phyloP scores from a whole-genome alignment of 2,329 filamentous ascomycete genomes.

The Aspergillus novoparasiticus region DNA sequence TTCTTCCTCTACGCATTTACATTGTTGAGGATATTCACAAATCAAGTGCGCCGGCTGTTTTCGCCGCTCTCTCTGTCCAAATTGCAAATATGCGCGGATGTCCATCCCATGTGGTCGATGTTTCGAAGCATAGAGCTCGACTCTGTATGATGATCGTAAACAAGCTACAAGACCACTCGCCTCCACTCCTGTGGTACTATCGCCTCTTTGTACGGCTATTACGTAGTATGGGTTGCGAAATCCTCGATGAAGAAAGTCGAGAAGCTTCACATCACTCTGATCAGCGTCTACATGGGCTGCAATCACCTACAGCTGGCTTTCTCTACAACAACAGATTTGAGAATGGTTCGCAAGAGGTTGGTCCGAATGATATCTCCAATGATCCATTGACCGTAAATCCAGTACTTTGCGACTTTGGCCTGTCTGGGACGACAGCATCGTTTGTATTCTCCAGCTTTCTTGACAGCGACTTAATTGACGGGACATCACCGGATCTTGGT shows the following conservation, averaged over 20 bases:
- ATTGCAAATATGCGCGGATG: conserved; percentile 8
- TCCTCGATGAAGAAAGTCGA: background rate
- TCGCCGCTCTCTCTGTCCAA: conserved; percentile 4
- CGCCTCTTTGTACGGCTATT: conserved; percentile 9
- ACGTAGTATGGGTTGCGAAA: conserved; percentile 1
- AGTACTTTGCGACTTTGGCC: background rate
- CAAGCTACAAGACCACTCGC: conserved; percentile 7
- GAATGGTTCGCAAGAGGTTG: background rate
- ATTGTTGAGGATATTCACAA: background rate
- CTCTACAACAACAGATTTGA: background rate
- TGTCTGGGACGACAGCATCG: background rate
- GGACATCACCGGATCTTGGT: background rate
- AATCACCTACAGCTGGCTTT: background rate
- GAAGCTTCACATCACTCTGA: background rate
- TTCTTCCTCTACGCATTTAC: background rate
- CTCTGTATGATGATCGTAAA: conserved; percentile 12
- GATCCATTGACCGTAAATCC: background rate
- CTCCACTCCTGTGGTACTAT: conserved; percentile 11
- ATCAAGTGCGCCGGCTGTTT: background rate
- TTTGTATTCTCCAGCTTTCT: background rate
- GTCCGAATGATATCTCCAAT: background rate
- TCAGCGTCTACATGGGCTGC: background rate
- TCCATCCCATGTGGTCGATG: background rate
- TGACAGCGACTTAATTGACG: background rate
- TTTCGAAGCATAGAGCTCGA: conserved; percentile 13